Evolutionary conservation across 306 rosid species (phyloP), one percentile per base, ranked within the genome.

Genomic region (Canavalia ensiformis): DNA sequence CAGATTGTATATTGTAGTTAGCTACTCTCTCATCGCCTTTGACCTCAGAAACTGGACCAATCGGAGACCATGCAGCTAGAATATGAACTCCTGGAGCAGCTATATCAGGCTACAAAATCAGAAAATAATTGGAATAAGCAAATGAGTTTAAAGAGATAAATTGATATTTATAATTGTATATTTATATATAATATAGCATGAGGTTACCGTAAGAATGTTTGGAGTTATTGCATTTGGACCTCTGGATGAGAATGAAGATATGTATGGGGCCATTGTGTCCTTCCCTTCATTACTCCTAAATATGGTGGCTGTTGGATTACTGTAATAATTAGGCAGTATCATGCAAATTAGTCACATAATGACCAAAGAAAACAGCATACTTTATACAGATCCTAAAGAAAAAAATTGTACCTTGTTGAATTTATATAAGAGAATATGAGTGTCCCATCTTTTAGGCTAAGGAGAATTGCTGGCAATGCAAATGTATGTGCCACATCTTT

Each of bases 1-100:
- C 89, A 0, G 83, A 64, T 0, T 7, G 0, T 30, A 88, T 70
- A 5, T 70, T 78, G 67, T 9, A 88, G 0, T 68, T 4, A 1
- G 8, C 3, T 33, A 0, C 4, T 80, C 87, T 82, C 0, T 13
- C 1, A 55, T 88, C 87, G 0, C 34, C 75, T 35, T 3, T 1
- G 2, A 37, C 3, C 0, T 0, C 0, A 0, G 88, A 75, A 54
- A 25, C 2, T 9, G 87, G 5, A 0, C 4, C 2, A 13, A n/a
- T 31, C 0, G 84, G 78, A n/a, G 90, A 29, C 82, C 81, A 73
- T 4, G 87, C 83, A 13, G 92, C 92, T 4, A 89, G 45, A 82
- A 89, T 89, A 28, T 85, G 18, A 12, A 76, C 68, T 33, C 88
- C 88, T 0, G 89, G 88, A 1, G 89, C 88, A 6, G 87, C 72